Evolutionary conservation across 768 basidiomycete species (phyloP).

Genomic region (Lactifluus subvellereus): DNA sequence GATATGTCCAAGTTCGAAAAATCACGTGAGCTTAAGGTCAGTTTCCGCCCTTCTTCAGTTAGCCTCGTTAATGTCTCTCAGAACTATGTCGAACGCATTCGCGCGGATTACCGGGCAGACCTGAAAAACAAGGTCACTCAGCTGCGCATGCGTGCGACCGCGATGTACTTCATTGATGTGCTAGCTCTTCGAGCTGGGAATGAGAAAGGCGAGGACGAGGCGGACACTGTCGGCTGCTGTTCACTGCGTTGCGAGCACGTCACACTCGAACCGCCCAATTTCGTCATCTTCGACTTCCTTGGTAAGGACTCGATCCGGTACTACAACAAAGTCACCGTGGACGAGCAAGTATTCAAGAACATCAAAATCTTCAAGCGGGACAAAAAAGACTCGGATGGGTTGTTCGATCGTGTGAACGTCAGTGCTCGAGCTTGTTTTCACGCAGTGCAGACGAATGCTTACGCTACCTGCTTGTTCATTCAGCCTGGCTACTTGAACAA

Average conservation of each 20-base stretch:
- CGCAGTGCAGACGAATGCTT: neutral
- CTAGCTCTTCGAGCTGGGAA: constrained; percentile 97
- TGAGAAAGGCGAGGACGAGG: constrained; percentile 99
- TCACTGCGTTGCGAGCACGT: constrained; percentile 96
- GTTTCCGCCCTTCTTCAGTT: neutral
- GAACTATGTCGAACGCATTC: constrained; percentile 88
- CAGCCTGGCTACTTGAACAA: constrained; percentile 87
- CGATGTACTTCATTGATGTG: constrained; percentile 98
- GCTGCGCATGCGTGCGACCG: constrained; percentile 94
- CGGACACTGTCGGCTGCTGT: constrained; percentile 98
- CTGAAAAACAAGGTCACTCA: constrained; percentile 90
- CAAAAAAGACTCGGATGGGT: constrained; percentile 78
- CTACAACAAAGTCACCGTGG: constrained; percentile 86
- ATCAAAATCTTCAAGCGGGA: constrained; percentile 94
- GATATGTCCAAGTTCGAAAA: constrained; percentile 99
- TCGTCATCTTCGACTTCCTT: constrained; percentile 92
- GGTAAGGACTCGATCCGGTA: constrained; percentile 99
- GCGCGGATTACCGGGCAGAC: constrained; percentile 79
- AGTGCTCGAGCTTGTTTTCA: constrained; percentile 29
- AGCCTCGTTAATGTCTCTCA: constrained; percentile 31
- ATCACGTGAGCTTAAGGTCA: constrained; percentile 90
- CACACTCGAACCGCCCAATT: constrained; percentile 82
- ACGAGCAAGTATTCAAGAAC: constrained; percentile 95
- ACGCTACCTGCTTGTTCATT: neutral
- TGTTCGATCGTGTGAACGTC: constrained; percentile 95